phyloP scores from a whole-genome alignment of 108 stramenopile species.

The Nitzschia sp. region DNA sequence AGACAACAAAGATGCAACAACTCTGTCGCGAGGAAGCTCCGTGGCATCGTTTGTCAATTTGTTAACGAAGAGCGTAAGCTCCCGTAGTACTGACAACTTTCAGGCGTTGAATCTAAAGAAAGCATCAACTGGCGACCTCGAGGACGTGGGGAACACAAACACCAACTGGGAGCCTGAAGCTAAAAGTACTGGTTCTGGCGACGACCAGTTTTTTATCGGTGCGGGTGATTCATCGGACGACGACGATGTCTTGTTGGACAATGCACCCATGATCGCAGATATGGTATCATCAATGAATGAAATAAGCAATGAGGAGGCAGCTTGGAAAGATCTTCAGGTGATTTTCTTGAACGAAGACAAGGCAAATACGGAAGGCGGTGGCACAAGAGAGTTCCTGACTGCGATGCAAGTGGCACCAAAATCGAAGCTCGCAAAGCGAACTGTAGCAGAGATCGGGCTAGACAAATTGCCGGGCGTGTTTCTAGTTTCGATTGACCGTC shows the following conservation, averaged over 20 bases:
- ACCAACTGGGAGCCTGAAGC: neutral
- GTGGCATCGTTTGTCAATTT: slow-evolving; percentile 30
- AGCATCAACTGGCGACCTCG: neutral
- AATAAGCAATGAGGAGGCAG: slow-evolving; percentile 24
- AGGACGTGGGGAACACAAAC: neutral
- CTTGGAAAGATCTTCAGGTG: slow-evolving; percentile 73
- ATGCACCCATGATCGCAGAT: neutral
- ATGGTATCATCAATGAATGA: slow-evolving; percentile 9
- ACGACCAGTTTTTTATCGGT: neutral
- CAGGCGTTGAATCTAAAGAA: neutral
- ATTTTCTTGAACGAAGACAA: slow-evolving; percentile 32
- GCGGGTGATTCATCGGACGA: slow-evolving; percentile 6
- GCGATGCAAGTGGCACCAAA: slow-evolving; percentile 69
- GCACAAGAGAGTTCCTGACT: slow-evolving; percentile 65
- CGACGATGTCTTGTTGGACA: slow-evolving; percentile 6
- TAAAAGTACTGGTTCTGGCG: slow-evolving; percentile 5
- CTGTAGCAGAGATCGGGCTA: slow-evolving; percentile 56
- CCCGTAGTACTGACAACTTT: neutral
- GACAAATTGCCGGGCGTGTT: slow-evolving; percentile 70
- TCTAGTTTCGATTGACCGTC: slow-evolving; percentile 81
- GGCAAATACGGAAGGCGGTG: neutral
- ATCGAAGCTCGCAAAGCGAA: slow-evolving; percentile 57
- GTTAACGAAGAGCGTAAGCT: slow-evolving; percentile 5
- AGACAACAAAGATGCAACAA: neutral
- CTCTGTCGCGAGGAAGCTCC: slow-evolving; percentile 14